Evolutionary conservation across 495 filamentous ascomycete species (phyloP), one percentile per base, ranked within the genome.

Genomic region (Thermochaetoides thermophila): DNA sequence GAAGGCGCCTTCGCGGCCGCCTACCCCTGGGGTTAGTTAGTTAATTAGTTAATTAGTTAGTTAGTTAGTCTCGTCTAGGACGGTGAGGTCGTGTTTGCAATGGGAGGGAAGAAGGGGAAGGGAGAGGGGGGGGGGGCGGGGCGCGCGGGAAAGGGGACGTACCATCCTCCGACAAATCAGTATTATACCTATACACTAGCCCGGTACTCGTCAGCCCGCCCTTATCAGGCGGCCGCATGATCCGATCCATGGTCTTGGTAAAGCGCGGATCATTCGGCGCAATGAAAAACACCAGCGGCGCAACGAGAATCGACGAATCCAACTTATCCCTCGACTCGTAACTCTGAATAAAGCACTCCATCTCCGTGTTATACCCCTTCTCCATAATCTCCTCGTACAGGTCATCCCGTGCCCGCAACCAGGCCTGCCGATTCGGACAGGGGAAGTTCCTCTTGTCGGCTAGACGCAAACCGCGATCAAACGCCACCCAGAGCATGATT

Each of bases 321-420:
- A 83, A 55, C 22, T 73, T 66, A 1, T 76, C 76, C 7, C 49
- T 62, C 43, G 59, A 69, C 56, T 83, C 76, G 40, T 79, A 83
- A 57, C 73, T 77, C 51, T 81, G 78, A 14, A 73, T 61, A 49
- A 81, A 81, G 41, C 70, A 73, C 9, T 66, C 56, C 46, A 77
- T 63, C 15, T 77, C 63, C 12, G 52, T 49, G 42, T 78, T 80
- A 55, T 73, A 83, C 0, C 67, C 74, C 48, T 68, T 71, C 31
- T 67, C 64, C 77, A 82, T 81, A 31, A 83, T 69, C 38, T 78
- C 73, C 38, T 83, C 77, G 48, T 76, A 81, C 13, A 83, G 58
- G 6, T 56, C 50, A 40, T 83, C 78, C 18, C 74, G 60, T 4
- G 66, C 65, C 12, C 48, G 58, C 19, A 77, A 53, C 78, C 78